Evolutionary conservation across 2,329 filamentous ascomycete species (phyloP).

Genomic region (Penicillium sp.): DNA sequence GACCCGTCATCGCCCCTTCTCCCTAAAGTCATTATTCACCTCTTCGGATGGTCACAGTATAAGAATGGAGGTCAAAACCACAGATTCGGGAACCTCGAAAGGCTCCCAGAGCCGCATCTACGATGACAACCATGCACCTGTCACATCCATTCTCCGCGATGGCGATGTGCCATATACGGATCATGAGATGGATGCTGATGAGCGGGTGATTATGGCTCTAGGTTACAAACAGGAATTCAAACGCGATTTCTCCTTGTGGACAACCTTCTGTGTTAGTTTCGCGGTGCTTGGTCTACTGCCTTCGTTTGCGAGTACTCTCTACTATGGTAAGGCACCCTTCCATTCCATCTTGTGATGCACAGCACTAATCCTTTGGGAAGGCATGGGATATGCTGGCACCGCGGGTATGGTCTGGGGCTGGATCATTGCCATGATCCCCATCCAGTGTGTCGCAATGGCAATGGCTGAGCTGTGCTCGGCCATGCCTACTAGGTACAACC

Average conservation of each 20-base stretch:
- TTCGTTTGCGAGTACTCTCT: slow-evolving; percentile 68
- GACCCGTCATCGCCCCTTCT: not conserved
- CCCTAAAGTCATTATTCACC: not conserved
- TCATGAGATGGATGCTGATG: slow-evolving; percentile 40
- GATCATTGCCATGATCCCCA: slow-evolving; percentile 70
- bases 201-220: slow-evolving; percentile 42
- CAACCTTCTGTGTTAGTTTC: slow-evolving; percentile 72
- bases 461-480: slow-evolving; percentile 71
- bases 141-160: slow-evolving; percentile 37
- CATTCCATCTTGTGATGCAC: not conserved
- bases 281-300: slow-evolving; percentile 69
- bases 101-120: slow-evolving; percentile 10
- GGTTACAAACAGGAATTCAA: slow-evolving; percentile 63
- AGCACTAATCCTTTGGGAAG: slow-evolving; percentile 19
- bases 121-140: slow-evolving; percentile 30
- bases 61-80: slow-evolving; percentile 12
- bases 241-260: slow-evolving; percentile 71
- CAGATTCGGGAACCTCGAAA: slow-evolving; percentile 12
- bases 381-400: slow-evolving; percentile 56
- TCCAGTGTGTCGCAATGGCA: slow-evolving; percentile 66
- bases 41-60: slow-evolving; percentile 2
- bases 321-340: slow-evolving; percentile 55
- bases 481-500: slow-evolving; percentile 62
- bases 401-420: slow-evolving; percentile 74
- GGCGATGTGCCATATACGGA: slow-evolving; percentile 38